Conservation (phyloP, 768 basidiomycete genomes). For the Hysterangium stoloniferum region DNA sequence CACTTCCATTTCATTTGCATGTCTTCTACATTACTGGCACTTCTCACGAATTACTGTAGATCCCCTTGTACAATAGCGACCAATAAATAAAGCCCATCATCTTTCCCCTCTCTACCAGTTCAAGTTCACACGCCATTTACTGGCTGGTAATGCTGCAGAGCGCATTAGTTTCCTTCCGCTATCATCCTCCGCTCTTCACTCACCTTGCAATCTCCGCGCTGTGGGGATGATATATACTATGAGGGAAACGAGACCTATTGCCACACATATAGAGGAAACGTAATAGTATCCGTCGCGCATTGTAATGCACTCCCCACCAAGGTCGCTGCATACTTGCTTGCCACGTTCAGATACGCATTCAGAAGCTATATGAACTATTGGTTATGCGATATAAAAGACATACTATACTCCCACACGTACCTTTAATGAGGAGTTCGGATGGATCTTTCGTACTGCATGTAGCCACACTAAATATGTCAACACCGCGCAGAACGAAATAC, state of each 20-base stretch:
- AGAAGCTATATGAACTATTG: constrained; percentile 54
- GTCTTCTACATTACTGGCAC: too few relatives aligned
- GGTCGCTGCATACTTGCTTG: constrained; percentile 63
- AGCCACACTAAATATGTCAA: constrained; percentile 82
- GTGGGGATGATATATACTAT: constrained; percentile 76
- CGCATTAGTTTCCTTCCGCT: too few relatives aligned
- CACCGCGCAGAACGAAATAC: constrained; percentile 93
- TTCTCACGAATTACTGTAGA: too few relatives aligned
- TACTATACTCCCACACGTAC: constrained; percentile 41
- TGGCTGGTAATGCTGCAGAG: constrained; percentile 51
- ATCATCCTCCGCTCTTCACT: too few relatives aligned
- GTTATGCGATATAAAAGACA: constrained; percentile 22
- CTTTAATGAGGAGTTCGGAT: constrained; percentile 19
- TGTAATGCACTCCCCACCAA: constrained; percentile 75
- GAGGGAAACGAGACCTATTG: constrained; percentile 66
- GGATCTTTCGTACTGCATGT: constrained; percentile 64
- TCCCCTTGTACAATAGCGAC: too few relatives aligned
- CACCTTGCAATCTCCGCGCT: constrained; percentile 80
- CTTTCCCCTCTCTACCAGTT: background rate
- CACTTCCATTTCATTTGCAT: too few relatives aligned
- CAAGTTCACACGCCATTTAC: constrained; percentile 65
- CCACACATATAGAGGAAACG: constrained; percentile 71
- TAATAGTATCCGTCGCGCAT: constrained; percentile 90
- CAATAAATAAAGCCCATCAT: too few relatives aligned
- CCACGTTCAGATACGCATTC: constrained; percentile 95